Percentiles rank a stretch among this genome's conserved stretches.
Conservation (phyloP, 2,329 filamentous ascomycete genomes). For the Alternaria dauci region DNA sequence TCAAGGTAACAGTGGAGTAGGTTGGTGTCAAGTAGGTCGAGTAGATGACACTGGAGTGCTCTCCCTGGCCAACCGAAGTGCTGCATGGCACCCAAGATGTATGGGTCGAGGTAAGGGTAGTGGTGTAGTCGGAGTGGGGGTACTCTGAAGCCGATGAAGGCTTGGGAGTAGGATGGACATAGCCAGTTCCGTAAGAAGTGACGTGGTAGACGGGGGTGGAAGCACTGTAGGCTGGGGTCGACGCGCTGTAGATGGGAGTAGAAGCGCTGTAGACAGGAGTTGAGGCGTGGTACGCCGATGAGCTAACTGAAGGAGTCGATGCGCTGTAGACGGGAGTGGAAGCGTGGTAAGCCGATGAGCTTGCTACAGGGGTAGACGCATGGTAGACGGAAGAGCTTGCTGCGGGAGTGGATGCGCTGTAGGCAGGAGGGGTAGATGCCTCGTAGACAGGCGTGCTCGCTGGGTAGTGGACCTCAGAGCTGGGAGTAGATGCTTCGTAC, state of each 20-base stretch:
- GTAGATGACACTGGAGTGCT: constrained; percentile 41
- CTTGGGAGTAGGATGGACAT: constrained; percentile 5
- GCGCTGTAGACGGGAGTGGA: background rate
- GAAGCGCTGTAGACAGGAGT: background rate
- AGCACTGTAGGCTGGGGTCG: background rate
- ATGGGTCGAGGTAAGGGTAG: constrained; percentile 37
- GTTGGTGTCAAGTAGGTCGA: constrained; percentile 51
- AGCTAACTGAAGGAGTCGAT: constrained; percentile 2
- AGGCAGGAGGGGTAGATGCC: constrained; percentile 1
- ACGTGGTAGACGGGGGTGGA: constrained; percentile 17
- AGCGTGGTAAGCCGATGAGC: background rate
- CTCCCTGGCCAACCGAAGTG: constrained; percentile 44
- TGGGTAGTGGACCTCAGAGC: constrained; percentile 1
- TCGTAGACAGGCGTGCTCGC: constrained; percentile 1
- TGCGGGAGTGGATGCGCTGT: background rate
- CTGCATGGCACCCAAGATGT: constrained; percentile 51
- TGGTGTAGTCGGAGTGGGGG: constrained; percentile 31
- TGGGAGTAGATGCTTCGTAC: constrained; percentile 3
- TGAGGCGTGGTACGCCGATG: background rate
- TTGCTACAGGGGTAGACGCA: background rate
- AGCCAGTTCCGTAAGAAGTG: constrained; percentile 15
- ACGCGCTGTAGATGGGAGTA: constrained; percentile 1
- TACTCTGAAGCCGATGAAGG: constrained; percentile 19
- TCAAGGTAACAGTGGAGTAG: constrained; percentile 42
- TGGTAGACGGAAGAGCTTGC: constrained; percentile 1